Evolutionary conservation across 257 asterid genomes (phyloP).

Genomic region (Fraxinus americana): DNA sequence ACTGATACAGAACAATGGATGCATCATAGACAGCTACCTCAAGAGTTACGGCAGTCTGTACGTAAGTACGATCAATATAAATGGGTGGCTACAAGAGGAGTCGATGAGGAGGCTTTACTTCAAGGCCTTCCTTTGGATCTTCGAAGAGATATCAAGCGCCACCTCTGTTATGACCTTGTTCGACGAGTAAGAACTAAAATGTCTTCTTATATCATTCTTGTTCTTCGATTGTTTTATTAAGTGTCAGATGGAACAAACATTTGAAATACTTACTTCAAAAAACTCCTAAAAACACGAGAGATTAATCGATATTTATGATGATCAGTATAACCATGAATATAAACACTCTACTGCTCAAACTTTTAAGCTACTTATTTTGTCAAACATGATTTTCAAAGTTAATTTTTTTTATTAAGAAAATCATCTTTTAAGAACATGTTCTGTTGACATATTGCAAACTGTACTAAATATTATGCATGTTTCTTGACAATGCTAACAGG

Average conservation of each 20-base stretch:
- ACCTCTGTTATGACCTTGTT: slow-evolving; percentile 90
- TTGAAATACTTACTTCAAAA: no score
- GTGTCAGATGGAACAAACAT: no score
- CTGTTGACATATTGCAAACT: no score
- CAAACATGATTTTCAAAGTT: not conserved
- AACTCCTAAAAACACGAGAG: no score
- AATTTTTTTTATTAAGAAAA: no score
- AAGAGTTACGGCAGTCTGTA: slow-evolving; percentile 76
- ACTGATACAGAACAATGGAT: slow-evolving; percentile 97
- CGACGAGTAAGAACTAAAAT: slow-evolving; percentile 61
- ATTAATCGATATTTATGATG: no score
- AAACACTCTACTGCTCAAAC: no score
- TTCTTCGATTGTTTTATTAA: not conserved
- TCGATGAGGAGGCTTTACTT: slow-evolving; percentile 80
- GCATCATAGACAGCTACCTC: slow-evolving; percentile 96
- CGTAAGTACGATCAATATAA: slow-evolving; percentile 91
- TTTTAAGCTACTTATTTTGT: no score
- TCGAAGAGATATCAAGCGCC: slow-evolving; percentile 93
- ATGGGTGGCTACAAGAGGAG: slow-evolving; percentile 96
- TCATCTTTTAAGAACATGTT: no score
- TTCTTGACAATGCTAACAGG: slow-evolving; percentile 40
- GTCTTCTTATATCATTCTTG: not conserved
- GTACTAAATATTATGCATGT: not conserved
- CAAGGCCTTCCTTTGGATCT: slow-evolving; percentile 89
- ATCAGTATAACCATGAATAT: no score